Base-by-base conservation (phyloP, 139 green algal species). In the Tetratostichococcus sp. region DNA sequence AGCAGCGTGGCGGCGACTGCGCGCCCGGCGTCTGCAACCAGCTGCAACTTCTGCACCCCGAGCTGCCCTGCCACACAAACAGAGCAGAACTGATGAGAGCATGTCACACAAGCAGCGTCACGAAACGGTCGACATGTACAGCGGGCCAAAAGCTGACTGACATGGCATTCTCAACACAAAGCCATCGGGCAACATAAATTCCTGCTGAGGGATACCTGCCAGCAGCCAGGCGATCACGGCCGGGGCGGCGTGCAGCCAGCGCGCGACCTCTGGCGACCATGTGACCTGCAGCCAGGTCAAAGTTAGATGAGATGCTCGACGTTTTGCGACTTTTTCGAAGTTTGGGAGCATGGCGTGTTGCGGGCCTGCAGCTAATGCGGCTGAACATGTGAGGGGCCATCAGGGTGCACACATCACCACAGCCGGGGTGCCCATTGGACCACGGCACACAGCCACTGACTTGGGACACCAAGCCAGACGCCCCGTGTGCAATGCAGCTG, bases 1-100 rank as follows among this genome's bases (percentile, higher is more conserved):
- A 50, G 35, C 73, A 77, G 35, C 23, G 62, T 66, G 73, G 65
- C 71, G 39, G 43, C 34, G 35, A 77, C 23, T 23, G 62, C 68
- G 1, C 62, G 42, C n/a, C 73, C 73, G 19, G 65, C 43, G 30
- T 28, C 35, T 42, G 25, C 43, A 23, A 26, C 35, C 73, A 77
- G 70, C 34, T 30, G 26, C 8, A 14, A 16, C 17, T 68, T 30
- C 8, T 17, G 6, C n/a, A 68, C 6, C 59, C 28, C n/a, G 8
- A 71, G 67, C 14, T 30, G 30, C 3, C 67, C 30, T 33, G 30
- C n/a, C n/a, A n/a, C n/a, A n/a, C n/a, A n/a, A n/a, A n/a, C n/a
- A n/a, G n/a, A n/a, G n/a, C n/a, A n/a, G n/a, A n/a, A n/a, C n/a
- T n/a, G n/a, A n/a, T n/a, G n/a, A n/a, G n/a, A n/a, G n/a, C n/a